These are phyloP conservation scores for Suillus alpinus DNA, from an alignment of 768 basidiomycete genomes.

Conservation along the genomic window DNA sequence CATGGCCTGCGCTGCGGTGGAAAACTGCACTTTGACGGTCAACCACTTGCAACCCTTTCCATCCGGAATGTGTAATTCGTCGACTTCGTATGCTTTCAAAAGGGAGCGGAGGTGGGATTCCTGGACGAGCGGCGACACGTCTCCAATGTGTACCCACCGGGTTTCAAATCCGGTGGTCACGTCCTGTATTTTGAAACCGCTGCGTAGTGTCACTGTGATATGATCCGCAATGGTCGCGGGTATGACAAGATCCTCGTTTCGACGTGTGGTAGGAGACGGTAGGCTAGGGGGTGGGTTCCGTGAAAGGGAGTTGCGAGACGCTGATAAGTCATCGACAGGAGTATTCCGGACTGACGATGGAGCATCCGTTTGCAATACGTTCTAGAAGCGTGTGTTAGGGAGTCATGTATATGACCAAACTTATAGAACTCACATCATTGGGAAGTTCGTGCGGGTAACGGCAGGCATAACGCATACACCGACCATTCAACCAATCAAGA, in stretches of 20 bases:
- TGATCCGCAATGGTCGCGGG: slow-evolving; percentile 47
- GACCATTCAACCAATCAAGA: not conserved
- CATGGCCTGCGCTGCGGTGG: slow-evolving; percentile 46
- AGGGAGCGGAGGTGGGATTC: slow-evolving; percentile 34
- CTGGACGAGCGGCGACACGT: slow-evolving; percentile 41
- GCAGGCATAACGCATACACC: not conserved
- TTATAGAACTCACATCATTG: not conserved
- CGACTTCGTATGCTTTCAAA: slow-evolving; percentile 42
- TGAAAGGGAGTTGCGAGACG: not conserved
- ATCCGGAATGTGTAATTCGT: slow-evolving; percentile 33
- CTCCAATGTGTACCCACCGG: slow-evolving; percentile 52
- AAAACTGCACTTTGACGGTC: slow-evolving; percentile 45
- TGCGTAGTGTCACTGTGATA: slow-evolving; percentile 51
- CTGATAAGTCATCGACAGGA: not conserved
- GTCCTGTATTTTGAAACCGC: slow-evolving; percentile 58
- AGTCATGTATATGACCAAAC: not conserved
- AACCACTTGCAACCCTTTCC: slow-evolving; percentile 20
- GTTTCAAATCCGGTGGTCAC: slow-evolving; percentile 71
- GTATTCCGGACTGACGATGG: not conserved
- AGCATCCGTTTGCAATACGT: not conserved
- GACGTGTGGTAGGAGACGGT: not conserved
- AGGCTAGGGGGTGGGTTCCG: not conserved
- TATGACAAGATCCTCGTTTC: not conserved
- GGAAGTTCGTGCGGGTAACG: not conserved
- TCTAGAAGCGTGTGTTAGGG: not conserved